Percentiles rank a stretch among this genome's conserved stretches.
Conservation (phyloP, 371 early-diverging fungal species). For the Mortierella sp. region DNA sequence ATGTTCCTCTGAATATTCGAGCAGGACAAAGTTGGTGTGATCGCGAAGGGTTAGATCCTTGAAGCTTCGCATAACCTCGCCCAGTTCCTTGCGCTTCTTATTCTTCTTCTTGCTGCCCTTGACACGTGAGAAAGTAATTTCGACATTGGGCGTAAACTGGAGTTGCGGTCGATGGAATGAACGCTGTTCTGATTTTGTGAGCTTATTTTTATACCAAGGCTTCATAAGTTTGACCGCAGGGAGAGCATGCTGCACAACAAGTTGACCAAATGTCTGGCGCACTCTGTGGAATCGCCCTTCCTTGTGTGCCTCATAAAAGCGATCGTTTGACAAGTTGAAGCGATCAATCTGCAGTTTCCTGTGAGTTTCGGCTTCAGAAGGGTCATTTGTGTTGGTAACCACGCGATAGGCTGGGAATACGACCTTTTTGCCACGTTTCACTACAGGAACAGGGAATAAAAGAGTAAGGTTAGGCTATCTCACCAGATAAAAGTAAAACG, state of each 20-base stretch:
- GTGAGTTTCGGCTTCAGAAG: conserved; percentile 64
- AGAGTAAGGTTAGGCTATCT: neutral
- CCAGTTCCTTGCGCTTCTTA: conserved; percentile 77
- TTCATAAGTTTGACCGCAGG: conserved; percentile 94
- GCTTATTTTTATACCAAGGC: conserved; percentile 91
- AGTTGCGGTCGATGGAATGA: conserved; percentile 95
- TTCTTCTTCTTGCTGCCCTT: conserved; percentile 84
- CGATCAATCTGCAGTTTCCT: conserved; percentile 77
- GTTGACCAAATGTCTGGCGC: conserved; percentile 91
- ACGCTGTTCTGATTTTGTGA: conserved; percentile 90
- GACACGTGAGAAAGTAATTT: conserved; percentile 78
- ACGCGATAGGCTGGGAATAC: conserved; percentile 38
- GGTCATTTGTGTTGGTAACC: conserved; percentile 41
- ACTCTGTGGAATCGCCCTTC: conserved; percentile 83
- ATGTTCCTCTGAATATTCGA: conserved; percentile 99
- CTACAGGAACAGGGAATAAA: conserved; percentile 11
- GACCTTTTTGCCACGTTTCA: conserved; percentile 49
- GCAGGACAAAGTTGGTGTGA: conserved; percentile 83
- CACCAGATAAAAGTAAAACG: neutral
- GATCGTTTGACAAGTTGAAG: conserved; percentile 97
- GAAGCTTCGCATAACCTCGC: conserved; percentile 85
- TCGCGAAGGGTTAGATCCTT: conserved; percentile 96
- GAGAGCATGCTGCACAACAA: conserved; percentile 93
- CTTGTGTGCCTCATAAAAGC: conserved; percentile 86
- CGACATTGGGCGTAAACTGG: conserved; percentile 68